Percentiles rank a stretch among this genome's conserved stretches.
Evolutionary conservation across 2,329 filamentous ascomycete species (phyloP).

Genomic region (Graphilbum sp.): DNA sequence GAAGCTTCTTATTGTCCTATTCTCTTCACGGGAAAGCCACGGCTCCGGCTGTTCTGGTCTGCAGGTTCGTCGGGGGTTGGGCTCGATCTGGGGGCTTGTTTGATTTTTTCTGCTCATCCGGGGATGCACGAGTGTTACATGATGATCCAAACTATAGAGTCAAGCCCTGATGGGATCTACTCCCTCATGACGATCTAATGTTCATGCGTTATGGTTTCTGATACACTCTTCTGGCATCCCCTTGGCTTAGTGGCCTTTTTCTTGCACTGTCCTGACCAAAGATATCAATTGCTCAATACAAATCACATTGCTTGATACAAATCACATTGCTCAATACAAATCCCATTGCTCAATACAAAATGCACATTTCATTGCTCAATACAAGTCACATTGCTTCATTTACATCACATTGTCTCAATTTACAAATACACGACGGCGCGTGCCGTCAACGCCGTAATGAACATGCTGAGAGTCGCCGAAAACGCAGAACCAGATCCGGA

Average conservation of each 20-base stretch:
- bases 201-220: conserved; percentile 23
- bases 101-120: conserved; percentile 24
- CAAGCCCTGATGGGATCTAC: conserved; percentile 70
- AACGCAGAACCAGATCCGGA: no score
- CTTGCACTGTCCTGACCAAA: no score
- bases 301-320: background rate
- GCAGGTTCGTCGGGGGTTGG: background rate
- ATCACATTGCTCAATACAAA: no score
- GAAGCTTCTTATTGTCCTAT: background rate
- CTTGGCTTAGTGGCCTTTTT: conserved; percentile 6
- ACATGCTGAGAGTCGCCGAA: no score
- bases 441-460: no score
- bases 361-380: no score
- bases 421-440: no score
- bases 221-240: conserved; percentile 16
- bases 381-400: background rate
- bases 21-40: no score
- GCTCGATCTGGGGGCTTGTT: conserved; percentile 5
- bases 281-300: no score
- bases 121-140: conserved; percentile 23
- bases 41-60: background rate
- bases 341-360: no score
- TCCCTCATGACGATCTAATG: conserved; percentile 24
- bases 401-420: no score
- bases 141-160: conserved; percentile 97